Evolutionary conservation across 768 basidiomycete species (phyloP).

Genomic region (Pluteus cervinus): DNA sequence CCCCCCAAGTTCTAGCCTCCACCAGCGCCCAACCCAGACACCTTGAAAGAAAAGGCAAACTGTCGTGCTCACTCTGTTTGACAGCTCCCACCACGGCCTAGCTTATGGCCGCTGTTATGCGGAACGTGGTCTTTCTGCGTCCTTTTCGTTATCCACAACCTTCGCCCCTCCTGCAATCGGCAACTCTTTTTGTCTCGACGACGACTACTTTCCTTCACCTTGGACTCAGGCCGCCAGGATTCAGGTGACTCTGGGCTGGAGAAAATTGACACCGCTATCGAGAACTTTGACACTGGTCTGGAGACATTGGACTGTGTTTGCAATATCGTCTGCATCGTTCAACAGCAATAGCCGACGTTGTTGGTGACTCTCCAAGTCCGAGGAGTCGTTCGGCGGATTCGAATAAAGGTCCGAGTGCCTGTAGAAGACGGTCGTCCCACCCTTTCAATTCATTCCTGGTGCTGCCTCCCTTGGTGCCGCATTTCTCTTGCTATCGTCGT

Average conservation of each 20-base stretch:
- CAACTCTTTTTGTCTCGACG: too few relatives aligned
- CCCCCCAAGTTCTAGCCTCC: too few relatives aligned
- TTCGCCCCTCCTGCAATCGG: constrained; percentile 6
- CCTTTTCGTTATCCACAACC: not conserved
- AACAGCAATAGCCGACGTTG: constrained; percentile 31
- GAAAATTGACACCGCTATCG: constrained; percentile 70
- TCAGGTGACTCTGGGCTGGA: constrained; percentile 77
- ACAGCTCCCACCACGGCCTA: too few relatives aligned
- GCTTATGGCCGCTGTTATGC: too few relatives aligned
- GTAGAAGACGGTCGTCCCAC: too few relatives aligned
- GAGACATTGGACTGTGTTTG: constrained; percentile 35
- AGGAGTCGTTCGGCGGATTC: constrained; percentile 66
- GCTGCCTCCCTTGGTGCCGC: too few relatives aligned
- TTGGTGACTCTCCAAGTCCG: constrained; percentile 57
- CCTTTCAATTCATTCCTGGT: too few relatives aligned
- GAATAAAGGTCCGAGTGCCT: constrained; percentile 35
- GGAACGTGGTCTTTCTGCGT: not conserved
- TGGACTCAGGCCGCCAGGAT: constrained; percentile 70
- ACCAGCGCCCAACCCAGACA: too few relatives aligned
- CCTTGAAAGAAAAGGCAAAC: too few relatives aligned
- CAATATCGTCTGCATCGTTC: constrained; percentile 24
- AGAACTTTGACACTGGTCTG: constrained; percentile 48
- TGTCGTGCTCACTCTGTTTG: too few relatives aligned
- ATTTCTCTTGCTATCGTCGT: too few relatives aligned
- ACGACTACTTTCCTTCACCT: constrained; percentile 47